A percentile compares a stretch with the other conserved stretches of the same genome.
Evolutionary conservation across 148 eudicot species (phyloP).

Genomic region (Chenopodium suecicum): DNA sequence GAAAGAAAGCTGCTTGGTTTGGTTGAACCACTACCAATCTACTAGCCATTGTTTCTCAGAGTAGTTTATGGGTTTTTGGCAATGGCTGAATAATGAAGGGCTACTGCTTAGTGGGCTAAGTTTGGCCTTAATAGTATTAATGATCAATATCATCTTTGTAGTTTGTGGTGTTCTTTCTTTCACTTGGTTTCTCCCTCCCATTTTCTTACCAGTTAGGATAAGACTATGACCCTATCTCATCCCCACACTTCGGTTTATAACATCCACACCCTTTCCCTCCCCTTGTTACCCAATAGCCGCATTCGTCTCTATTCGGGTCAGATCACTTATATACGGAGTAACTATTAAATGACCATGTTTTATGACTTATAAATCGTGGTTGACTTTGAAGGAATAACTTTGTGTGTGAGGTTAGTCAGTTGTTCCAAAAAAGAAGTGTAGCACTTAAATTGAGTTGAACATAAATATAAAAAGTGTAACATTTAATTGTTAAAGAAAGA

Average conservation of each 20-base stretch:
- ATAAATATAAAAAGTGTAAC: too few species aligned
- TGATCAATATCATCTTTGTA: constrained; percentile 8
- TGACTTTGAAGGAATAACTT: too few species aligned
- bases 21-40: constrained; percentile 61
- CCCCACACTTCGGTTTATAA: constrained; percentile 9
- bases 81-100: constrained; percentile 13
- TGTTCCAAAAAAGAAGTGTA: too few species aligned
- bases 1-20: constrained; percentile 46
- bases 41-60: constrained; percentile 15
- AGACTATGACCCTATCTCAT: constrained; percentile 46
- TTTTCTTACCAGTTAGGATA: constrained; percentile 53
- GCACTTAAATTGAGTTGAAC: too few species aligned
- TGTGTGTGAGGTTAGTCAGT: too few species aligned
- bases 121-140: not conserved
- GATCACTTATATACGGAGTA: too few species aligned
- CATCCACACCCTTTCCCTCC: constrained; percentile 30
- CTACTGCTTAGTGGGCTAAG: not conserved
- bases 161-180: constrained; percentile 31
- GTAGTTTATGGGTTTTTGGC: not conserved
- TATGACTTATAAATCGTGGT: too few species aligned
- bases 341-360: too few species aligned
- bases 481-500: too few species aligned
- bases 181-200: constrained; percentile 13
- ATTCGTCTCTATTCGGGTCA: not conserved
- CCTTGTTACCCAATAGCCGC: not conserved